phyloP scores from a whole-genome alignment of 1,284 basidiomycete species.

The Ganoderma multipileum region DNA sequence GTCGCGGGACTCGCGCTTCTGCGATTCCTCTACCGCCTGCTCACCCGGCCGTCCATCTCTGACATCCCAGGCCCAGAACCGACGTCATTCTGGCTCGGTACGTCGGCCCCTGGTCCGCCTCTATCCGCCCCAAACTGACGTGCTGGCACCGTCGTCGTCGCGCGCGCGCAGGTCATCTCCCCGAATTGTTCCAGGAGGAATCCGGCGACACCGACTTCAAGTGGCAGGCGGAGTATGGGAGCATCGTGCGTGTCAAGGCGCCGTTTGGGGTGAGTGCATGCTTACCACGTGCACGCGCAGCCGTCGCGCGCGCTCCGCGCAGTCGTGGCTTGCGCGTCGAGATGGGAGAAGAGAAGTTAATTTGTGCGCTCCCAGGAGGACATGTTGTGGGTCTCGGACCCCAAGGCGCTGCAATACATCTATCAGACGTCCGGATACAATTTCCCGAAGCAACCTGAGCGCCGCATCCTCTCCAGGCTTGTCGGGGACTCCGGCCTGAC shows the following conservation, averaged over 20 bases:
- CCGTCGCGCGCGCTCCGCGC: background rate
- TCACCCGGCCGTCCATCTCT: slow-evolving; percentile 28
- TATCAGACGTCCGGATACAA: slow-evolving; percentile 47
- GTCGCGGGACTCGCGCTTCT: slow-evolving; percentile 23
- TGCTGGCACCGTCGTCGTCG: background rate
- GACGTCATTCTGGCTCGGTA: slow-evolving; percentile 38
- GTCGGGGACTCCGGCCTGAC: slow-evolving; percentile 46
- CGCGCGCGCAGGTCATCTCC: slow-evolving; percentile 50
- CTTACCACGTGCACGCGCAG: background rate
- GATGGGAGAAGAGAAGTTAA: background rate
- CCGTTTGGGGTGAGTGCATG: slow-evolving; percentile 52
- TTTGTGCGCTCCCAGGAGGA: slow-evolving; percentile 34
- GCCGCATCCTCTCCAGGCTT: slow-evolving; percentile 40
- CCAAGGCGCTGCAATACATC: slow-evolving; percentile 51
- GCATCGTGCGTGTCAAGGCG: slow-evolving; percentile 56
- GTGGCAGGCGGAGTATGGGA: slow-evolving; percentile 55
- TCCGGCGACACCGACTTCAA: slow-evolving; percentile 58
- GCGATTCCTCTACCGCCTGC: slow-evolving; percentile 28
- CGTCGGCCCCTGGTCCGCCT: slow-evolving; percentile 1
- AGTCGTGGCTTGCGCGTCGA: background rate
- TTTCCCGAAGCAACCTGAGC: slow-evolving; percentile 46
- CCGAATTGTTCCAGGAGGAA: slow-evolving; percentile 56
- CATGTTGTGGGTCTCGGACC: slow-evolving; percentile 44
- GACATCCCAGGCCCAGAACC: slow-evolving; percentile 38
- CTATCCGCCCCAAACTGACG: background rate